These are phyloP conservation scores for Phaeosphaeria sp. DNA, from an alignment of 2,329 filamentous ascomycete genomes.

Conservation along the genomic window DNA sequence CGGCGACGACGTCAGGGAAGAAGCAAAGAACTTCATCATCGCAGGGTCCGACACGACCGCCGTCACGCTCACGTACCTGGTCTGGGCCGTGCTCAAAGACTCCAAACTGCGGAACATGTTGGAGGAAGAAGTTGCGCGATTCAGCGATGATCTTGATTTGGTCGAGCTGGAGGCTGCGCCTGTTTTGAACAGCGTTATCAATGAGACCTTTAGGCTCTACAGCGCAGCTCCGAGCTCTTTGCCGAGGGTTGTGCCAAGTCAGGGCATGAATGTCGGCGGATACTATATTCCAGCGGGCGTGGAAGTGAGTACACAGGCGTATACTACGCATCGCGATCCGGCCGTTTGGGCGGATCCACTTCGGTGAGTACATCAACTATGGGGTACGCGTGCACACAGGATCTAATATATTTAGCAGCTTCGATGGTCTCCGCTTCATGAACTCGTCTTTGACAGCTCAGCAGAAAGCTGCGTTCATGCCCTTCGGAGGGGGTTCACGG, in stretches of 20 bases:
- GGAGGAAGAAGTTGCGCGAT: slow-evolving; percentile 10
- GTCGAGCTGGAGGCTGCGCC: slow-evolving; percentile 18
- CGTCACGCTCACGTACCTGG: slow-evolving; percentile 57
- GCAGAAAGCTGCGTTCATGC: slow-evolving; percentile 15
- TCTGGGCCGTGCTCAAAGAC: slow-evolving; percentile 43
- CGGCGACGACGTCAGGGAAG: slow-evolving; percentile 20
- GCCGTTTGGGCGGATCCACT: slow-evolving; percentile 12
- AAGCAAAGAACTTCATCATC: slow-evolving; percentile 56
- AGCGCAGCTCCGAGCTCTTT: slow-evolving; percentile 37
- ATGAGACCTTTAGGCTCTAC: slow-evolving; percentile 48
- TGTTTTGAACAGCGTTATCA: slow-evolving; percentile 41
- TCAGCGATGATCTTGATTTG: neutral
- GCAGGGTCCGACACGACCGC: slow-evolving; percentile 63
- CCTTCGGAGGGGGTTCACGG: slow-evolving; percentile 12
- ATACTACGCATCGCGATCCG: slow-evolving; percentile 18
- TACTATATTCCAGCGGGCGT: slow-evolving; percentile 16
- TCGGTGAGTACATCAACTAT: slow-evolving; percentile 5
- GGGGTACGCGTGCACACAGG: neutral
- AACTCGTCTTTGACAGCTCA: slow-evolving; percentile 6
- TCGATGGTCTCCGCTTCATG: slow-evolving; percentile 12
- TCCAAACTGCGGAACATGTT: slow-evolving; percentile 8
- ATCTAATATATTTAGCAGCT: slow-evolving; percentile 6
- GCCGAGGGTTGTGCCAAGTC: slow-evolving; percentile 10
- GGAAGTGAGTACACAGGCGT: slow-evolving; percentile 15
- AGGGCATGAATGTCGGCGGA: slow-evolving; percentile 12